Conservation (phyloP, 2,329 filamentous ascomycete species). For the Emergomyces africanus region DNA sequence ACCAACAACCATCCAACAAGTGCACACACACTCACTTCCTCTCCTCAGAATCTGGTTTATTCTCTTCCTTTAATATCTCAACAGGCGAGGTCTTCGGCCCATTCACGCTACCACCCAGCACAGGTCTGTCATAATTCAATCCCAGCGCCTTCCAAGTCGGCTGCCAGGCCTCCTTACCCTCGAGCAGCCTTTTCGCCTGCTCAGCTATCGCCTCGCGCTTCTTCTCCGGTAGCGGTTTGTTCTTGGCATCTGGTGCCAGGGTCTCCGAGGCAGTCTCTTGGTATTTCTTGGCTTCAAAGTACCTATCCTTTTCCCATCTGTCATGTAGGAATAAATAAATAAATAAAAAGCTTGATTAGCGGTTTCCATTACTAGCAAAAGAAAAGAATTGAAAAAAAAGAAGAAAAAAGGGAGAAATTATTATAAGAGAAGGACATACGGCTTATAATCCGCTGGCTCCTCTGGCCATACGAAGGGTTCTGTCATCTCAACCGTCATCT, state of each 20-base stretch:
- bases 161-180: constrained; percentile 50
- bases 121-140: constrained; percentile 23
- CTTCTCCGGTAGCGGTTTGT: constrained; percentile 24
- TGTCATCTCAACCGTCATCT: constrained; percentile 86
- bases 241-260: constrained; percentile 22
- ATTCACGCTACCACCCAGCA: constrained; percentile 5
- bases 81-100: background rate
- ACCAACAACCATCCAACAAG: background rate
- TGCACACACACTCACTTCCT: background rate
- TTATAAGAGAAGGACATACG: constrained; percentile 32
- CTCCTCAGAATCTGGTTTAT: background rate
- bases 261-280: constrained; percentile 30
- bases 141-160: constrained; percentile 35
- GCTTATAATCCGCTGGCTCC: constrained; percentile 46
- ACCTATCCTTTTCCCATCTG: constrained; percentile 52
- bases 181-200: constrained; percentile 51
- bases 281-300: constrained; percentile 40
- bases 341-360: constrained; percentile 4
- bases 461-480: constrained; percentile 82
- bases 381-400: background rate
- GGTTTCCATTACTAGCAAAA: background rate
- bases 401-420: no score
- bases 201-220: constrained; percentile 38
- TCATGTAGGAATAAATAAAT: constrained; percentile 3
- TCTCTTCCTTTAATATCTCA: background rate